A percentile compares a stretch with the other conserved stretches of the same genome.
phyloP scores from a whole-genome alignment of 2,329 filamentous ascomycete species.

The Aspergillus intermedius region DNA sequence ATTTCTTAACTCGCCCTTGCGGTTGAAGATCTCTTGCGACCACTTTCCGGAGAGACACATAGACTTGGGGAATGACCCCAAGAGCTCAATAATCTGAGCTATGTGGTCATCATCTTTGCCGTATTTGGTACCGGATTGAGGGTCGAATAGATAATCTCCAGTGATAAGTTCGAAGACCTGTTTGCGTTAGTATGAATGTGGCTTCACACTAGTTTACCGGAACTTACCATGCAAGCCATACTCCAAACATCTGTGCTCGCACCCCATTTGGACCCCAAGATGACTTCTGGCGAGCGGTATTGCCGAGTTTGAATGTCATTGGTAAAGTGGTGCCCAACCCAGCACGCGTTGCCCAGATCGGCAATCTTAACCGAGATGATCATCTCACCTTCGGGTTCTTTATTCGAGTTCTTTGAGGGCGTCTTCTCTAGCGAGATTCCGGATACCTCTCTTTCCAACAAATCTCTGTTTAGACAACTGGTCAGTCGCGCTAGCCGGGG shows the following conservation, averaged over 20 bases:
- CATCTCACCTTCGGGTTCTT: constrained; percentile 45
- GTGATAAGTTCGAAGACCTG: constrained; percentile 97
- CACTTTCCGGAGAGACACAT: constrained; percentile 90
- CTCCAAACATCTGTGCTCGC: constrained; percentile 99
- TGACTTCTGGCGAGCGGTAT: constrained; percentile 95
- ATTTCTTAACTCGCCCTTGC: constrained; percentile 92
- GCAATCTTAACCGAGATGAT: constrained; percentile 98
- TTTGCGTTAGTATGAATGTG: neutral
- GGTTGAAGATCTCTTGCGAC: constrained; percentile 98
- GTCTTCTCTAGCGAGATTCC: constrained; percentile 86
- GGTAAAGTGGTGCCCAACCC: constrained; percentile 98
- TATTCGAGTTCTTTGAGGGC: constrained; percentile 29
- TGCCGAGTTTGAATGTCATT: constrained; percentile 98
- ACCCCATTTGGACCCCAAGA: constrained; percentile 94
- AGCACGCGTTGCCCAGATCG: constrained; percentile 95
- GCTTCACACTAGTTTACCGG: neutral
- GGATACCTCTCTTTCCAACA: constrained; percentile 86
- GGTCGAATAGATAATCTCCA: constrained; percentile 96
- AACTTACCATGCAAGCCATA: constrained; percentile 93
- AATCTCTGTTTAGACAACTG: constrained; percentile 55
- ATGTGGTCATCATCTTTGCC: constrained; percentile 99
- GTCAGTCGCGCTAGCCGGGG: neutral
- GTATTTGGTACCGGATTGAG: constrained; percentile 96
- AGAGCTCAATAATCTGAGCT: constrained; percentile 94
- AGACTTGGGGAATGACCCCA: constrained; percentile 87